Conservation (phyloP, 1,284 basidiomycete genomes). For the Cryptococcus sp. region DNA sequence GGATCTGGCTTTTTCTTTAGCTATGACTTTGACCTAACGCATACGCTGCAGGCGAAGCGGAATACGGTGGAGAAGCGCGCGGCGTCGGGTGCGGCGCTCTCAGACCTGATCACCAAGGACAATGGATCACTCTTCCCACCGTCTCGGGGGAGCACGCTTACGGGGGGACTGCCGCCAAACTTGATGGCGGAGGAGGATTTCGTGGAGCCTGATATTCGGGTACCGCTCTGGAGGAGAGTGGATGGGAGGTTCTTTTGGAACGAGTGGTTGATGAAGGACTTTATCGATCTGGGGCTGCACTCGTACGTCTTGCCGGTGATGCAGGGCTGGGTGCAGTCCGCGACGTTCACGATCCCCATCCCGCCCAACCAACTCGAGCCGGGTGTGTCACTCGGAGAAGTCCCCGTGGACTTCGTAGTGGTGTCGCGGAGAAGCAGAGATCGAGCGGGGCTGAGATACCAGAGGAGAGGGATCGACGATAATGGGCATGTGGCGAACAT, state of each 20-base stretch:
- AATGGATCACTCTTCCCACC: slow-evolving; percentile 16
- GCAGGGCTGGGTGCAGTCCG: slow-evolving; percentile 80
- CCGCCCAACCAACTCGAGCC: slow-evolving; percentile 26
- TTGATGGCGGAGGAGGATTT: slow-evolving; percentile 27
- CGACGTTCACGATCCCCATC: slow-evolving; percentile 62
- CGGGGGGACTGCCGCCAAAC: background rate
- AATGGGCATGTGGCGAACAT: slow-evolving; percentile 57
- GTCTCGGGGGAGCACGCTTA: slow-evolving; percentile 3
- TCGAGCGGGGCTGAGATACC: slow-evolving; percentile 56
- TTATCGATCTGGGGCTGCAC: slow-evolving; percentile 57
- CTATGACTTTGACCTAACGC: slow-evolving; percentile 55
- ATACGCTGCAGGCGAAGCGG: slow-evolving; percentile 52
- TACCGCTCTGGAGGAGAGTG: slow-evolving; percentile 54
- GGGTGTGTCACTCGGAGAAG: slow-evolving; percentile 18
- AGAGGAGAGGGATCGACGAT: slow-evolving; percentile 55
- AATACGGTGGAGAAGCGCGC: slow-evolving; percentile 31
- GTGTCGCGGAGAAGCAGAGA: slow-evolving; percentile 55
- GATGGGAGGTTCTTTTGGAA: slow-evolving; percentile 57
- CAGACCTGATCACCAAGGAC: slow-evolving; percentile 25
- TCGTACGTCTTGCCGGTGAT: slow-evolving; percentile 78
- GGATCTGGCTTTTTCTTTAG: slow-evolving; percentile 51
- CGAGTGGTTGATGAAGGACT: slow-evolving; percentile 47
- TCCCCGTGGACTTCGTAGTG: slow-evolving; percentile 52
- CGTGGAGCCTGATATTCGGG: slow-evolving; percentile 51
- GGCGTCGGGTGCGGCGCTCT: slow-evolving; percentile 23